A percentile compares a stretch with the other conserved stretches of the same genome.
Evolutionary conservation across 2,329 filamentous ascomycete genomes (phyloP).

Genomic region (Polychaeton citri): DNA sequence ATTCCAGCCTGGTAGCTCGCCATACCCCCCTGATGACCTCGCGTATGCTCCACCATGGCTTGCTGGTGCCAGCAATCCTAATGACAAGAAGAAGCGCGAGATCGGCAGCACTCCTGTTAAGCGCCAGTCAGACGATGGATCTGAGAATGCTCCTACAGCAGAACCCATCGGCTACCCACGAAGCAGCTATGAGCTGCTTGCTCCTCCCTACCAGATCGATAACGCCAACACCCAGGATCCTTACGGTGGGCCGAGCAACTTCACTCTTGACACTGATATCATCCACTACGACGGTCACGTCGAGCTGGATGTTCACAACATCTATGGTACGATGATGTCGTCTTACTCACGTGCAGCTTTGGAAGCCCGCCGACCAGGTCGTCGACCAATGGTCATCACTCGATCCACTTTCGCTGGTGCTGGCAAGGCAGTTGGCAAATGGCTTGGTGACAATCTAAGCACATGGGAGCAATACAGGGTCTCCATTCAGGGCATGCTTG

Average conservation of each 20-base stretch:
- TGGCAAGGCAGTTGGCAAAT: constrained; percentile 42
- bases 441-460: constrained; percentile 40
- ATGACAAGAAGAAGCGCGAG: constrained; percentile 6
- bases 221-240: constrained; percentile 39
- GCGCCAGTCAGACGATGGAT: constrained; percentile 7
- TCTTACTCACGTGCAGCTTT: constrained; percentile 50
- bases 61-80: constrained; percentile 40
- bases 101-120: constrained; percentile 1
- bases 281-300: constrained; percentile 51
- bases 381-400: constrained; percentile 56
- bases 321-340: constrained; percentile 52
- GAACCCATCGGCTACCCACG: constrained; percentile 38
- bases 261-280: constrained; percentile 48
- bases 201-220: constrained; percentile 48
- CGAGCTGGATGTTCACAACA: constrained; percentile 61
- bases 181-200: constrained; percentile 46
- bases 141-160: too few species aligned
- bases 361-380: constrained; percentile 45
- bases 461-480: constrained; percentile 27
- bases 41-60: constrained; percentile 8
- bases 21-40: constrained; percentile 3
- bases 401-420: constrained; percentile 60
- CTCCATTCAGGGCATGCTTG: constrained; percentile 25
- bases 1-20: constrained; percentile 41
- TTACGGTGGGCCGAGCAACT: constrained; percentile 26